These are phyloP conservation scores for Taxillus chinensis DNA, from an alignment of 164 flowering plant genomes.

Conservation along the genomic window DNA sequence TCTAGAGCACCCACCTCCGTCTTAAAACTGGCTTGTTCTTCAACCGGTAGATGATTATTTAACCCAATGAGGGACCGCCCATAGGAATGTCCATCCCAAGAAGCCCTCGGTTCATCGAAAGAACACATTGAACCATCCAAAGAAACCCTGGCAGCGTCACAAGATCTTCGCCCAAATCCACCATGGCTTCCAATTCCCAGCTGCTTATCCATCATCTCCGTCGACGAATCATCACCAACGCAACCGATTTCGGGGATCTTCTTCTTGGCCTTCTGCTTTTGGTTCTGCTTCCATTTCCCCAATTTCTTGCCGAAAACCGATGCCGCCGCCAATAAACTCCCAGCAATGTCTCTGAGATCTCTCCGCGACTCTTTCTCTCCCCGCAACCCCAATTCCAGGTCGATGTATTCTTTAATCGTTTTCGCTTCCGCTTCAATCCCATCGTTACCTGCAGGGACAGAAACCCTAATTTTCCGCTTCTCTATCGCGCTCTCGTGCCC, in stretches of 20 bases:
- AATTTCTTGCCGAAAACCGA: background rate
- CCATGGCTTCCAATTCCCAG: slow-evolving; percentile 29
- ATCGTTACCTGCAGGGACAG: slow-evolving; percentile 16
- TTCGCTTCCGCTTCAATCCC: slow-evolving; percentile 20
- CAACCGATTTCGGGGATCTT: slow-evolving; percentile 4
- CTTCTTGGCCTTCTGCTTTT: slow-evolving; percentile 58
- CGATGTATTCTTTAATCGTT: background rate
- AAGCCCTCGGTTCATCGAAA: slow-evolving; percentile 84
- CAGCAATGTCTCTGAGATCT: background rate
- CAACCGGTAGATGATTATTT: slow-evolving; percentile 12
- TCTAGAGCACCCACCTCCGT: slow-evolving; percentile 20
- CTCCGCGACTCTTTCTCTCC: background rate
- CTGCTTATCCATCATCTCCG: slow-evolving; percentile 38
- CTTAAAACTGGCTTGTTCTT: slow-evolving; percentile 11
- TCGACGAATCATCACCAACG: slow-evolving; percentile 20
- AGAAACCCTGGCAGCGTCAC: slow-evolving; percentile 27
- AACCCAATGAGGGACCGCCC: slow-evolving; percentile 28
- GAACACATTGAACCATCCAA: slow-evolving; percentile 49
- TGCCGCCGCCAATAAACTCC: background rate
- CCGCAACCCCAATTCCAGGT: background rate
- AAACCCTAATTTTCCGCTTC: slow-evolving; percentile 20
- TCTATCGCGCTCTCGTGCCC: slow-evolving; percentile 14
- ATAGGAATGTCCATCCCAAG: slow-evolving; percentile 86
- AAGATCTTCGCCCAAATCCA: slow-evolving; percentile 69
- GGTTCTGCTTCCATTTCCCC: slow-evolving; percentile 12